phyloP scores from a whole-genome alignment of 1,139 yeast genomes.

The Geotrichum klebahnii region DNA sequence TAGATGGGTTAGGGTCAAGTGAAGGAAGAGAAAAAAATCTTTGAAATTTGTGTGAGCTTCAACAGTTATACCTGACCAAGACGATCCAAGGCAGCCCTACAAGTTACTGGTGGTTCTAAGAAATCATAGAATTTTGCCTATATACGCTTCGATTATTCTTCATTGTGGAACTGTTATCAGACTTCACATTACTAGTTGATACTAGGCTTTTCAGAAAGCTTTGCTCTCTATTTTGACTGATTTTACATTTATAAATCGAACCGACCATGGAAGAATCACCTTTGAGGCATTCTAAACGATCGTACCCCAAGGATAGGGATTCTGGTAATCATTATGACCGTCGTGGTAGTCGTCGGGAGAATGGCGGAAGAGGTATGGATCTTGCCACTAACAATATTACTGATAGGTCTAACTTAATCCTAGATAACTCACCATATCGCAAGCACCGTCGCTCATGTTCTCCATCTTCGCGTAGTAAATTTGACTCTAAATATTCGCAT shows the following conservation, averaged over 20 bases:
- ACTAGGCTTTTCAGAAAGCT: background rate
- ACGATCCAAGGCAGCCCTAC: background rate
- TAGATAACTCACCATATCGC: slow-evolving; percentile 3
- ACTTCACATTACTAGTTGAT: background rate
- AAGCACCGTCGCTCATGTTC: slow-evolving; percentile 9
- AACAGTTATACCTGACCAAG: no score
- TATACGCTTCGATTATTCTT: no score
- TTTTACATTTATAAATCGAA: background rate
- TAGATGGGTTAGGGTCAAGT: background rate
- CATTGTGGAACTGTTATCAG: no score
- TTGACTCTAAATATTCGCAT: background rate
- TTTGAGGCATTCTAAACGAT: slow-evolving; percentile 7
- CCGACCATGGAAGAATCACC: slow-evolving; percentile 9
- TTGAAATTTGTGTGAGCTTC: no score
- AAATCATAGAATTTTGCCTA: no score
- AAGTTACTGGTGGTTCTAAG: no score
- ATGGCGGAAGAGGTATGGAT: slow-evolving; percentile 2
- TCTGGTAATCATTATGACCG: slow-evolving; percentile 1
- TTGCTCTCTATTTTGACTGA: no score
- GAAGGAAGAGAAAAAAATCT: background rate
- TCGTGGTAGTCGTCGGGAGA: slow-evolving; percentile 3
- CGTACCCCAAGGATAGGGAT: slow-evolving; percentile 6
- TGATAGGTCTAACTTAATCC: background rate
- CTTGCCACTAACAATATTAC: background rate
- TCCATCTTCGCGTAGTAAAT: slow-evolving; percentile 2